These are phyloP conservation scores for Curvularia sp. DNA, from an alignment of 2,329 filamentous ascomycete genomes.

Conservation along the genomic window DNA sequence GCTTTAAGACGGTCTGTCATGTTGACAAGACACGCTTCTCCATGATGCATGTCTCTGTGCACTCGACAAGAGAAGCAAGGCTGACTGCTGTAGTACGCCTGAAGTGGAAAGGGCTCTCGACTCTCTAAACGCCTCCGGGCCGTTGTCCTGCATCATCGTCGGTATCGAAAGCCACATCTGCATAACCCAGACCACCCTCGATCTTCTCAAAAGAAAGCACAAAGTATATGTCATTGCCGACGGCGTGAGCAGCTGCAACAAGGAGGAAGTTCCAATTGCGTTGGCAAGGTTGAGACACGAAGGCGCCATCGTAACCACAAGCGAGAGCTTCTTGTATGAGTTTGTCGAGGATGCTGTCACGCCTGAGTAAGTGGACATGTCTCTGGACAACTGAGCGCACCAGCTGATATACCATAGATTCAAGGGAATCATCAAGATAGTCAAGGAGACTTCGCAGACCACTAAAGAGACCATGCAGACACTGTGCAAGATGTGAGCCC, in stretches of 20 bases:
- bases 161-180: conserved; percentile 96
- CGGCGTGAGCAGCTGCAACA: conserved; percentile 86
- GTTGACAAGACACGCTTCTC: conserved; percentile 90
- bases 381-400: not conserved
- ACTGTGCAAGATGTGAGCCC: conserved; percentile 65
- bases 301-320: conserved; percentile 81
- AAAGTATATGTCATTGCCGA: conserved; percentile 87
- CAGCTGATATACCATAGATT: conserved; percentile 59
- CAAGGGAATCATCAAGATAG: conserved; percentile 72
- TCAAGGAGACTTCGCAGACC: conserved; percentile 76
- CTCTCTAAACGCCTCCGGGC: conserved; percentile 40
- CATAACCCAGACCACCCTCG: conserved; percentile 84
- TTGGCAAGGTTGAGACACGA: conserved; percentile 76
- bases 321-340: conserved; percentile 91
- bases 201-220: conserved; percentile 77
- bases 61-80: not conserved
- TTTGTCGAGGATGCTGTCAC: conserved; percentile 81
- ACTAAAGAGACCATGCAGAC: conserved; percentile 74
- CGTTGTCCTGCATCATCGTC: conserved; percentile 70
- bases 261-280: conserved; percentile 80
- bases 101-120: conserved; percentile 62
- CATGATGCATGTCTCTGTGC: conserved; percentile 65
- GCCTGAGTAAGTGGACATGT: conserved; percentile 55
- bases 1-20: conserved; percentile 63
- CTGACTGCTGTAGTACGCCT: conserved; percentile 58